Percentiles rank a stretch among this genome's conserved stretches.
Conservation (phyloP, 768 basidiomycete species). For the Chalciporus pseudorubinellus region DNA sequence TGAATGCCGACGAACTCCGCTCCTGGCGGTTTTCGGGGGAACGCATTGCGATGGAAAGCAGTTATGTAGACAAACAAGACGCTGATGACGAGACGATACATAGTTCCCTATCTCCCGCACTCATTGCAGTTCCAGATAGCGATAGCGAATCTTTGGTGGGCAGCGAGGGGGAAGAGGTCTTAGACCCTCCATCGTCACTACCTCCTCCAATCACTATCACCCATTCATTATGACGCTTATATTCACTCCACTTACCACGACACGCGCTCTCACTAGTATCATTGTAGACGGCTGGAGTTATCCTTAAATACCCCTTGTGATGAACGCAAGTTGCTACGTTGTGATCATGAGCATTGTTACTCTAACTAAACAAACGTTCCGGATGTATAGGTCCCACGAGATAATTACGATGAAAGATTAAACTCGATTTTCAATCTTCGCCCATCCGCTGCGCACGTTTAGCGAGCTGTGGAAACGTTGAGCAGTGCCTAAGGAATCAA, state of each 20-base stretch:
- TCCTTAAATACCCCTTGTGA: conserved; percentile 27
- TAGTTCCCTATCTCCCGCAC: conserved; percentile 11
- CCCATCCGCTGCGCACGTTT: conserved; percentile 69
- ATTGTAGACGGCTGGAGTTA: conserved; percentile 24
- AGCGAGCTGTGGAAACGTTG: conserved; percentile 52
- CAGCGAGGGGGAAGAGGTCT: conserved; percentile 30
- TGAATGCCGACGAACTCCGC: conserved; percentile 70
- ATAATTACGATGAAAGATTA: not conserved
- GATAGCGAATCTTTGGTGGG: conserved; percentile 13
- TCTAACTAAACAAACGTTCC: conserved; percentile 13
- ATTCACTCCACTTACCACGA: not conserved
- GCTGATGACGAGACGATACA: conserved; percentile 33
- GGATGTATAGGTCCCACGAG: conserved; percentile 1
- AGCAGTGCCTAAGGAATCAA: not conserved
- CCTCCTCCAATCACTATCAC: conserved; percentile 49
- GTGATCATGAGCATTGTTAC: conserved; percentile 12
- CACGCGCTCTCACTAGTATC: conserved; percentile 14
- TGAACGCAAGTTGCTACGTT: conserved; percentile 9
- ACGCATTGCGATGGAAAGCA: conserved; percentile 8
- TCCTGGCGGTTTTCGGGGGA: conserved; percentile 48
- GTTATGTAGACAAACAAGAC: conserved; percentile 18
- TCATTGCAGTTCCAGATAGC: conserved; percentile 20
- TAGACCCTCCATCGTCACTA: conserved; percentile 16
- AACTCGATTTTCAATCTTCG: conserved; percentile 38
- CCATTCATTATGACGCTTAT: conserved; percentile 30